phyloP scores from a whole-genome alignment of 345 rosid genomes.

The Lumnitzera littorea region DNA sequence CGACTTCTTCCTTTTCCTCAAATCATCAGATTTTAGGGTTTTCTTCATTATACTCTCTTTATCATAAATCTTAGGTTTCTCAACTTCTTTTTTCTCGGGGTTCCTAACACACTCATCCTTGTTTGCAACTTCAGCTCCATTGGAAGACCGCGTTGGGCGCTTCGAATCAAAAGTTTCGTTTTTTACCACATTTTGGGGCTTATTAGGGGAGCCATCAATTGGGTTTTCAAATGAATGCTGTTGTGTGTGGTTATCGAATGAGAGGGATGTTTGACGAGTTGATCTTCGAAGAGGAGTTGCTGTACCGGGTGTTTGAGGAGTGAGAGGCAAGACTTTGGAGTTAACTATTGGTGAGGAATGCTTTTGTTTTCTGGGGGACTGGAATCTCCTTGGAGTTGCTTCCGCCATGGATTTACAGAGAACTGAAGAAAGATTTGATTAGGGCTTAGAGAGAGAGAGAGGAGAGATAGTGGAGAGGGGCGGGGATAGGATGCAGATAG shows the following conservation, averaged over 20 bases:
- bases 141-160: not conserved
- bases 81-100: not conserved
- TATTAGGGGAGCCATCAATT: conserved; percentile 3
- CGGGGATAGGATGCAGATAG: not conserved
- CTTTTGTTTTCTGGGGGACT: conserved; percentile 24
- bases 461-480: not conserved
- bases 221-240: not conserved
- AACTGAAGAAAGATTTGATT: conserved; percentile 6
- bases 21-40: not conserved
- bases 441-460: conserved; percentile 11
- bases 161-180: conserved; percentile 8
- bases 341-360: conserved; percentile 23
- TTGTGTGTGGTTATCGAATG: conserved; percentile 14
- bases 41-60: not conserved
- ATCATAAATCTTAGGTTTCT: conserved; percentile 6
- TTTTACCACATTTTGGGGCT: conserved; percentile 3
- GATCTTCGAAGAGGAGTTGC: conserved; percentile 47
- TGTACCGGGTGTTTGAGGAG: conserved; percentile 46
- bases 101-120: not conserved
- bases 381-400: conserved; percentile 13
- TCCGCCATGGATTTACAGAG: conserved; percentile 35
- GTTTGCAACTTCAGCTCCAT: not conserved
- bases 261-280: conserved; percentile 21
- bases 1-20: conserved; percentile 2
- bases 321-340: conserved; percentile 16